These are phyloP conservation scores for Sisymbrium irio DNA, from an alignment of 345 rosid genomes.

Conservation along the genomic window DNA sequence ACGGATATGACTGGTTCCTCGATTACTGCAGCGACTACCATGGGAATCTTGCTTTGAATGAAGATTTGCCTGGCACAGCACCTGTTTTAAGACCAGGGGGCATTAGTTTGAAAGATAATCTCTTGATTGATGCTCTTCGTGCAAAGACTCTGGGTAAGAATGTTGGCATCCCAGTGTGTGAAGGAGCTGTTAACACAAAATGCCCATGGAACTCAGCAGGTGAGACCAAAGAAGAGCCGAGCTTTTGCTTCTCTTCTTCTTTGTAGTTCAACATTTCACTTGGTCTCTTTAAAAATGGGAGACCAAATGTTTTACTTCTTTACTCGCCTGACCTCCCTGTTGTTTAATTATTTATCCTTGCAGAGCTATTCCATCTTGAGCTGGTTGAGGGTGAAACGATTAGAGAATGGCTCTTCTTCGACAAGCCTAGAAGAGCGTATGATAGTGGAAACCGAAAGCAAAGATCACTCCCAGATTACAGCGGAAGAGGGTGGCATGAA, in stretches of 20 bases:
- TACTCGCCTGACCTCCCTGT: not conserved
- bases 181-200: constrained; percentile 78
- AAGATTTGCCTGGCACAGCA: constrained; percentile 55
- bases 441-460: constrained; percentile 91
- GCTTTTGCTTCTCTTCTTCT: not conserved
- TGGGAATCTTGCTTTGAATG: constrained; percentile 57
- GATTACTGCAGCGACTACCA: constrained; percentile 81
- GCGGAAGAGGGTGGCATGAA: constrained; percentile 93
- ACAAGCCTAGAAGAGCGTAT: constrained; percentile 84
- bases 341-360: constrained; percentile 17
- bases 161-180: constrained; percentile 89
- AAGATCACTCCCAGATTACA: constrained; percentile 85
- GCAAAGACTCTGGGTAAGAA: constrained; percentile 67
- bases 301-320: not conserved
- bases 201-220: constrained; percentile 89
- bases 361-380: constrained; percentile 72
- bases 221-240: constrained; percentile 29
- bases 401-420: constrained; percentile 90
- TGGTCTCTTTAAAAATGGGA: not conserved
- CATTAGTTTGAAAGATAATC: constrained; percentile 68
- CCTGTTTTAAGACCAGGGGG: constrained; percentile 81
- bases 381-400: constrained; percentile 66
- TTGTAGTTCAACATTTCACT: not conserved
- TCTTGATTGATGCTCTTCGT: constrained; percentile 55
- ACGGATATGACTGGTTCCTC: constrained; percentile 49